These are phyloP conservation scores for Hibiscus tridactylites DNA, from an alignment of 345 rosid species.

Conservation along the genomic window DNA sequence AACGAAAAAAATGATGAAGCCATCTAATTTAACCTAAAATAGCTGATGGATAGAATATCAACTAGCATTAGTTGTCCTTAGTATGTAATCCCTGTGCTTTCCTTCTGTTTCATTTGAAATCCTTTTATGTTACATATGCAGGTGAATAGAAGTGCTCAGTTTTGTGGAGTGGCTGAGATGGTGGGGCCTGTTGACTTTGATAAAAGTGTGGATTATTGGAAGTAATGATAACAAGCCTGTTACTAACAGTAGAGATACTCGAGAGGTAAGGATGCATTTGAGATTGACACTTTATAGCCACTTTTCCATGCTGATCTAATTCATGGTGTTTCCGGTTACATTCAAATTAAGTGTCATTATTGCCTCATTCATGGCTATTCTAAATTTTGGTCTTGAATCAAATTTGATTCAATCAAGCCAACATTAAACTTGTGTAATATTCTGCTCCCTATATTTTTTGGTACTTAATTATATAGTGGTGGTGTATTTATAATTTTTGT, in stretches of 20 bases:
- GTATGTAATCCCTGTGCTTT: background rate
- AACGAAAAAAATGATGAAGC: background rate
- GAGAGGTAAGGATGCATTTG: slow-evolving; percentile 47
- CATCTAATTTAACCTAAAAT: background rate
- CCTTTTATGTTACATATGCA: slow-evolving; percentile 16
- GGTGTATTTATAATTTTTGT: background rate
- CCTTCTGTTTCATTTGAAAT: slow-evolving; percentile 1
- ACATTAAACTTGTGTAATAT: background rate
- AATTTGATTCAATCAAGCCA: background rate
- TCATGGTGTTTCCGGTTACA: background rate
- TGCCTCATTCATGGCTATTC: background rate
- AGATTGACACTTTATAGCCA: background rate
- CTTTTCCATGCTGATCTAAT: background rate
- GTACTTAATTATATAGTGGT: background rate
- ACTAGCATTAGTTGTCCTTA: background rate
- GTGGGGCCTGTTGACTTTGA: slow-evolving; percentile 75
- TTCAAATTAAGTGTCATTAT: background rate
- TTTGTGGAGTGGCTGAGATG: slow-evolving; percentile 91
- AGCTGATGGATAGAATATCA: background rate
- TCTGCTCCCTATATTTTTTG: background rate
- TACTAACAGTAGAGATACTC: slow-evolving; percentile 89
- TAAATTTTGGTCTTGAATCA: background rate
- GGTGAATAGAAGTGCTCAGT: slow-evolving; percentile 87
- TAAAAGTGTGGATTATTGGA: slow-evolving; percentile 77
- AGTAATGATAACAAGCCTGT: slow-evolving; percentile 83